Evolutionary conservation across 192 early-diverging fungal genomes (phyloP), one percentile per base, ranked within the genome.

Genomic region (Haplosporangium gracile): DNA sequence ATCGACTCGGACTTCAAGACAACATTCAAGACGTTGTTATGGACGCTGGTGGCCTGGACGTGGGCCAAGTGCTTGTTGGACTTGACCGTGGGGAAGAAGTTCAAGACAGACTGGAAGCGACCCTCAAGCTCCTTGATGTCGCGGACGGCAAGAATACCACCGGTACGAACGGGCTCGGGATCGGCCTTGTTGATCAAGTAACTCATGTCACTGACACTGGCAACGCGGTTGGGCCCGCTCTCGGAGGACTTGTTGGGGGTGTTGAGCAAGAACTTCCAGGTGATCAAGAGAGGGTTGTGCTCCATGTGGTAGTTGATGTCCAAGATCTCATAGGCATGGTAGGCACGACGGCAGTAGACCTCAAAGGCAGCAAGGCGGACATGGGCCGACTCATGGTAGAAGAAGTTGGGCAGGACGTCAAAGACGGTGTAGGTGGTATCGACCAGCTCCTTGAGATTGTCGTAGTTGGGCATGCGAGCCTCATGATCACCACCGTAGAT

Each of bases 331-430:
- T 99, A 99, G 51, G 97, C 97, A 84, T 99, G 97, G 94, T 99
- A 98, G 8, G 98, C 97, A 79, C 97, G 97, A 74, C 98, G 94
- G 73, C 97, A 96, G 85, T 99, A 99, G 20, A 97, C 97, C 93
- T 98, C 97, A 43, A 99, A 92, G 32, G 98, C 98, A 1, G 96
- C 95, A 80, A 97, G 88, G 10, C 94, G 89, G 70, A 98, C 91
- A 73, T 94, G 93, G 32, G 89, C 88, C 74, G 97, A 94, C 43
- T 91, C 88, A 83, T 99, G 95, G 89, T 97, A 97, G 88, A 99
- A 97, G 91, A 99, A 98, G 75, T 91, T 90, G 78, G 97, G 97
- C 74, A 99, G 87, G 29, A 99, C 96, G 79, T 99, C 98, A 81
- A 98, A 94, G 72, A 99, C 98, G 43, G 96, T 95, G 93, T 97